Evolutionary conservation across 306 rosid genomes (phyloP).

Genomic region (Trichosanthes truncata): DNA sequence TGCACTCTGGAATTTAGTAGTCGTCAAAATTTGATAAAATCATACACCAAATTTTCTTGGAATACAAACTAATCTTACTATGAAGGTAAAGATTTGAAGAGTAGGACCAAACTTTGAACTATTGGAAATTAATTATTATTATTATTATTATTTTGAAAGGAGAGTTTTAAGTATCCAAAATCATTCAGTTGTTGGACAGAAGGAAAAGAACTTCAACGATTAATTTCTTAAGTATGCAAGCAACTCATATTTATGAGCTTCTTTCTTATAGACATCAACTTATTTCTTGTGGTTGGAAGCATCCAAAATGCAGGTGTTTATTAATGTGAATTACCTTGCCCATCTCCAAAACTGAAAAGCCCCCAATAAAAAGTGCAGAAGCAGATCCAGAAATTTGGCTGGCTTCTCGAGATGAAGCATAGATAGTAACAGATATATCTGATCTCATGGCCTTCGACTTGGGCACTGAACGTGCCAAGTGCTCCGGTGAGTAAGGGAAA

Average conservation of each 20-base stretch:
- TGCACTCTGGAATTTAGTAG: slow-evolving; percentile 27
- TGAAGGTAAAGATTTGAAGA: neutral
- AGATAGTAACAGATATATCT: slow-evolving; percentile 48
- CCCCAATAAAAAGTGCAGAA: slow-evolving; percentile 74
- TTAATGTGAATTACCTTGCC: slow-evolving; percentile 41
- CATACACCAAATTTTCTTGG: neutral
- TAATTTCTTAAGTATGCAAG: neutral
- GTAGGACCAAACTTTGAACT: neutral
- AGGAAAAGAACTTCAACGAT: neutral
- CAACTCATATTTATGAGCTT: neutral
- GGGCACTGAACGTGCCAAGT: slow-evolving; percentile 58
- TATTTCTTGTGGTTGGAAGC: neutral
- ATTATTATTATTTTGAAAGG: neutral
- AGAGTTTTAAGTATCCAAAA: neutral
- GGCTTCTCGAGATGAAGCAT: slow-evolving; percentile 52
- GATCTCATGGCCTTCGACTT: slow-evolving; percentile 62
- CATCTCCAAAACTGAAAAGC: slow-evolving; percentile 66
- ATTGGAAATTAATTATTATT: neutral
- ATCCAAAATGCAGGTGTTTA: neutral
- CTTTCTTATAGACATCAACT: neutral
- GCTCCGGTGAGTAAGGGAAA: slow-evolving; percentile 88
- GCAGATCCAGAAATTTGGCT: slow-evolving; percentile 63
- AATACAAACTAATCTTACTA: neutral
- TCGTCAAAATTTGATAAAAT: slow-evolving; percentile 10
- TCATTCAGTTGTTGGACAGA: neutral